Percentiles rank a stretch among this genome's conserved stretches.
phyloP scores from a whole-genome alignment of 2,329 filamentous ascomycete species.

The Cryphonectria parasitica region DNA sequence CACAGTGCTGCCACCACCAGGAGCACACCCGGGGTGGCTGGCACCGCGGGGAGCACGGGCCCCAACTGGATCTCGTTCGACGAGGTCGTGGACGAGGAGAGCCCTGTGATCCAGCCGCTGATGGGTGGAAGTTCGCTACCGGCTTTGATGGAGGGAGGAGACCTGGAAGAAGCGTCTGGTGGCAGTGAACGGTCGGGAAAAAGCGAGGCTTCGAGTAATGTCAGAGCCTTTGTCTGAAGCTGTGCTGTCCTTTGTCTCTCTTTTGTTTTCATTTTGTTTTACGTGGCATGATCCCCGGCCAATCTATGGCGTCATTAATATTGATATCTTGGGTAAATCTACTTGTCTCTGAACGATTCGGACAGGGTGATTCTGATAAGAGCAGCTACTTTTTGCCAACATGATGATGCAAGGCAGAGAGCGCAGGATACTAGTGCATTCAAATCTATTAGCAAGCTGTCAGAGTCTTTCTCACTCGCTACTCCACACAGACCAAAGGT shows the following conservation, averaged over 20 bases:
- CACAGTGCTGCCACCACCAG: not conserved
- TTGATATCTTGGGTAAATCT: not conserved
- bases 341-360: not conserved
- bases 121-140: not conserved
- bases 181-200: constrained; percentile 1
- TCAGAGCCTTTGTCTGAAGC: constrained; percentile 2
- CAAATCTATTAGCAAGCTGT: too few species aligned
- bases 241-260: not conserved
- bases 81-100: constrained; percentile 8
- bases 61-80: constrained; percentile 11
- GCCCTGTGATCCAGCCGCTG: not conserved
- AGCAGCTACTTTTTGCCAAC: not conserved
- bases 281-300: not conserved
- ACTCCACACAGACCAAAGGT: not conserved
- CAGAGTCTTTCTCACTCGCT: not conserved
- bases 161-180: not conserved
- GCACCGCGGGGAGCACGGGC: not conserved
- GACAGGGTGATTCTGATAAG: not conserved
- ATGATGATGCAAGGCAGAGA: not conserved
- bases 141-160: not conserved
- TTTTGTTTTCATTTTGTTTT: not conserved
- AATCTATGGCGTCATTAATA: not conserved
- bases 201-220: constrained; percentile 10
- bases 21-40: not conserved
- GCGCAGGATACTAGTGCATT: not conserved